These are phyloP conservation scores for Chaetoceros muelleri DNA, from an alignment of 108 stramenopile genomes.

Conservation along the genomic window DNA sequence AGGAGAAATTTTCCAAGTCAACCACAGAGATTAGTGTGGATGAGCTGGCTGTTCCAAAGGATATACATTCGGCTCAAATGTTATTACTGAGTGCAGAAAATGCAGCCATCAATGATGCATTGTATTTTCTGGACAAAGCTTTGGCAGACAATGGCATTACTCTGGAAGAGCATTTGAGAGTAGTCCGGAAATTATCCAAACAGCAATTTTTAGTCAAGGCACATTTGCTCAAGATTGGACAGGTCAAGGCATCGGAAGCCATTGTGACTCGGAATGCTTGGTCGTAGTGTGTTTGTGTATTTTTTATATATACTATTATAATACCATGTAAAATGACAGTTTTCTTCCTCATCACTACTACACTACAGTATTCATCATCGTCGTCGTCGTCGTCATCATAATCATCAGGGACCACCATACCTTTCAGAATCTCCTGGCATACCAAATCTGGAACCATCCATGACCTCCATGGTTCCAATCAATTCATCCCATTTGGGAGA, in stretches of 20 bases:
- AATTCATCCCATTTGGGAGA: conserved; percentile 50
- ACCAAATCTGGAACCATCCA: conserved; percentile 69
- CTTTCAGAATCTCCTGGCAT: conserved; percentile 52
- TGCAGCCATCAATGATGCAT: conserved; percentile 58
- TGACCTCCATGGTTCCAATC: conserved; percentile 64
- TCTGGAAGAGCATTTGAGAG: conserved; percentile 62
- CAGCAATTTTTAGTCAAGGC: conserved; percentile 69
- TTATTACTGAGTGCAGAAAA: conserved; percentile 57
- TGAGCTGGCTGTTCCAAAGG: conserved; percentile 37
- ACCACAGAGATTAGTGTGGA: conserved; percentile 14
- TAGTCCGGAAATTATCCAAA: conserved; percentile 67
- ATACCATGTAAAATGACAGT: too few relatives aligned
- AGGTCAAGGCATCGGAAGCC: neutral
- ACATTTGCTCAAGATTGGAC: neutral
- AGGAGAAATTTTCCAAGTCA: conserved; percentile 13
- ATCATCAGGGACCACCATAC: too few relatives aligned
- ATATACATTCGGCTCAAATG: conserved; percentile 57
- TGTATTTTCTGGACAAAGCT: conserved; percentile 77
- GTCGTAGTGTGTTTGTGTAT: too few relatives aligned
- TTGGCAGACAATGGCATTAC: conserved; percentile 47
- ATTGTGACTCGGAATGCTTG: too few relatives aligned
- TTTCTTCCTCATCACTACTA: too few relatives aligned
- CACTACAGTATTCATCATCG: too few relatives aligned
- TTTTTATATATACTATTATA: neutral
- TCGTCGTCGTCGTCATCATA: too few relatives aligned